Base-by-base conservation (phyloP, 441 rosid genomes). In the Populus hybrid region DNA sequence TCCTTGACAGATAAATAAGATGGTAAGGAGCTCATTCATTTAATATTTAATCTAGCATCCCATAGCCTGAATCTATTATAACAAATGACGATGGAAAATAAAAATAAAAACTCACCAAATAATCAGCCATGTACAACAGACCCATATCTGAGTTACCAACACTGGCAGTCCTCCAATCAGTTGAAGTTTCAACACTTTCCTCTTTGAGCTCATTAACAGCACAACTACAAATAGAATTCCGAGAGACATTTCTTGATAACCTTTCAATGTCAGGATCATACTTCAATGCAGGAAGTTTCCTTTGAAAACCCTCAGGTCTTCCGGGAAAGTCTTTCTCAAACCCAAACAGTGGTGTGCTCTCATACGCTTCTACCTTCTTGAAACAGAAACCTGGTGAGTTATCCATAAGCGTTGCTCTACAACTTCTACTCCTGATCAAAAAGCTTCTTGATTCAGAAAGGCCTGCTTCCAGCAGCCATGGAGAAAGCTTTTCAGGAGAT, bases 361-460 rank as follows among this genome's bases (percentile, higher is more conserved):
- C 83, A 67, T 81, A 79, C 64, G 70, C 81, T 69, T 79, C 85
- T 61, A 81, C 77, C 74, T 77, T 82, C 82, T 86, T 88, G 65
- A 72, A 78, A 80, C 83, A 81, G 73, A 78, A 10, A 1, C 78
- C 70, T 57, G 87, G 80, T 71, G 68, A 81, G 46, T 81, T 83
- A 67, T 78, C 79, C 72, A 76, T 63, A 1, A 88, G 76, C 74
- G 83, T 84, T 50, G 90, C 91, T 82, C 84, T 89, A 75, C 91
- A 95, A 81, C 98, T 97, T 80, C 75, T 86, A 84, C 97, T 94
- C 84, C 89, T 90, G 23, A 72, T 54, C 78, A 91, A 76, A 81
- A 81, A 81, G 84, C 87, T 83, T 79, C 83, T 78, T 68, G 83
- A 77, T 50, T 74, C 79, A 50, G 75, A 78, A 7, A 84, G 54